Base-by-base conservation (phyloP, 2,329 filamentous ascomycete genomes). In the Calonectria ilicicola region DNA sequence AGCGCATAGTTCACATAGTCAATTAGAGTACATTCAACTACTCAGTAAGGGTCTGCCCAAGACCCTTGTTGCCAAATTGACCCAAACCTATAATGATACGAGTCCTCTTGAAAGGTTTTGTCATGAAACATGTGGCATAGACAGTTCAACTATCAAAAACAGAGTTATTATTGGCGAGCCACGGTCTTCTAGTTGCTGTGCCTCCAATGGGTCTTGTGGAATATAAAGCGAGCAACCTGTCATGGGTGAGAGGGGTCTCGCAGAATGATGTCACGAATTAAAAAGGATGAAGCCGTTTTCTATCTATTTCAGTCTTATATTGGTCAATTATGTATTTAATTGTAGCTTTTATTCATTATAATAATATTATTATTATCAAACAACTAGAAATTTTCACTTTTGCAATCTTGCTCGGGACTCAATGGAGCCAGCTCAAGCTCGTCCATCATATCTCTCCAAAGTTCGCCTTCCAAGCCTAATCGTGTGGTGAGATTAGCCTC, bases 361-460 rank as follows among this genome's bases (percentile, higher is more conserved):
- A 14, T 15, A 1, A 26, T 26, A 40, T n/a, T n/a, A n/a, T n/a
- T n/a, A 15, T 27, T 8, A 40, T 35, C 7, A 14, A 6, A 5
- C 32, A 21, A 46, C 6, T 46, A 10, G 2, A 38, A 38, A 23
- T 17, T 23, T 17, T 8, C 14, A 7, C 8, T 12, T 15, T 29
- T 23, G 10, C 9, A 17, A 6, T 23, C 17, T 5, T 26, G 19
- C 2, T 19, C n/a, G 8, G 38, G 23, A 27, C 15, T 26, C n/a
- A 44, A 63, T 6, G 58, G 58, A n/a, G 58, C 58, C 23, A 40
- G 10, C 23, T 44, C 58, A 12, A 63, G 58, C 17, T 63, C 38
- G 7, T 12, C 38, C 58, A 63, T 63, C 58, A 63, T 63, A n/a
- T 63, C 26, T 6, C 6, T 17, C 38, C 38, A 63, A 29, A 63